Conservation (phyloP, 2,329 filamentous ascomycete species). For the Zymoseptoria ardabiliae region DNA sequence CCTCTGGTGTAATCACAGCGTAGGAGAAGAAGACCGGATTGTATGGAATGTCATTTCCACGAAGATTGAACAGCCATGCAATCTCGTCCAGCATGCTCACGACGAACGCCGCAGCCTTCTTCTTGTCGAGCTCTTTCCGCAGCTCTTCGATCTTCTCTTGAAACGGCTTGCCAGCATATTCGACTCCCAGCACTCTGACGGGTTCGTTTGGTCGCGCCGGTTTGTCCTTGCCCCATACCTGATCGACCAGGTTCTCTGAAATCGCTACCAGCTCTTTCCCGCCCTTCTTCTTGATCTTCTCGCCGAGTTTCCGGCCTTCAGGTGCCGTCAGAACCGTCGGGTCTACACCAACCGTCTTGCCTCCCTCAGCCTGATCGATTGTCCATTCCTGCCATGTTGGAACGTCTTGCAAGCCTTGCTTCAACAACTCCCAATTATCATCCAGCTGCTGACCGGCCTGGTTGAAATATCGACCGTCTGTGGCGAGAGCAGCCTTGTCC, state of each 20-base stretch:
- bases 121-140: conserved; percentile 85
- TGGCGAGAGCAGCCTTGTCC: conserved; percentile 81
- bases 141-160: conserved; percentile 76
- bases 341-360: conserved; percentile 85
- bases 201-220: conserved; percentile 69
- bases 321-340: conserved; percentile 73
- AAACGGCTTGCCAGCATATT: conserved; percentile 76
- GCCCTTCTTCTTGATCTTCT: conserved; percentile 80
- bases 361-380: conserved; percentile 72
- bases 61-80: conserved; percentile 96
- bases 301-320: conserved; percentile 66
- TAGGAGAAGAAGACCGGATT: conserved; percentile 99
- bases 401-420: conserved; percentile 87
- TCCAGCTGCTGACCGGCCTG: conserved; percentile 89
- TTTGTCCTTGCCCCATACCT: conserved; percentile 72
- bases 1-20: conserved; percentile 69
- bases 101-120: conserved; percentile 77
- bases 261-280: conserved; percentile 70
- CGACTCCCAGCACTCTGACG: conserved; percentile 61
- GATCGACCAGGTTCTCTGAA: conserved; percentile 77
- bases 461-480: conserved; percentile 96
- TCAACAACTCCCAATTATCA: conserved; percentile 81
- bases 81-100: conserved; percentile 94
- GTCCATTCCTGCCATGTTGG: conserved; percentile 97
- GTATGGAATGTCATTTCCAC: conserved; percentile 91